Conservation (phyloP, 495 filamentous ascomycete species). For the Tuber aestivum region DNA sequence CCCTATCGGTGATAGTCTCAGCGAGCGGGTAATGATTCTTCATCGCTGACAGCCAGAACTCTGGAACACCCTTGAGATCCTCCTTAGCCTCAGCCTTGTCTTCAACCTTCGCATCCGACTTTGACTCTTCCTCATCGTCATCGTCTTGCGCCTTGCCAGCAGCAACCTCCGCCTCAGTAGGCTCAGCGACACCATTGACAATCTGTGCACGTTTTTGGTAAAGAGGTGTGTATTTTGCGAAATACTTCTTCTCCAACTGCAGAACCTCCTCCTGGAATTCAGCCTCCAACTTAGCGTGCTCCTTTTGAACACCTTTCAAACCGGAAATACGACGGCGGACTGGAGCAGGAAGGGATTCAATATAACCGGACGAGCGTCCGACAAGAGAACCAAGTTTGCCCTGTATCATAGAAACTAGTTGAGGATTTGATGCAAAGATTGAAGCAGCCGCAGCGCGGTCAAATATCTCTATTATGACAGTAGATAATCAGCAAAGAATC, state of each 20-base stretch:
- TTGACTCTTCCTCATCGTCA: constrained; percentile 54
- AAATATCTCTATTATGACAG: constrained; percentile 64
- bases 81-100: constrained; percentile 49
- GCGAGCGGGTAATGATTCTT: constrained; percentile 96
- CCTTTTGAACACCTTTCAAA: constrained; percentile 96
- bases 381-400: constrained; percentile 89
- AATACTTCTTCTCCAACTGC: constrained; percentile 98
- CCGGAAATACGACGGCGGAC: constrained; percentile 92
- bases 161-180: constrained; percentile 75
- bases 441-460: constrained; percentile 80
- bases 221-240: constrained; percentile 94
- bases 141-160: constrained; percentile 77
- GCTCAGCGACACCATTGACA: constrained; percentile 81
- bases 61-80: constrained; percentile 71
- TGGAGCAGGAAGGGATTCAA: constrained; percentile 81
- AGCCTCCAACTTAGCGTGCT: constrained; percentile 94
- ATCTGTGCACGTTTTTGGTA: constrained; percentile 93
- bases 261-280: constrained; percentile 98
- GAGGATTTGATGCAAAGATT: constrained; percentile 89
- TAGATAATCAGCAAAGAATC: constrained; percentile 21
- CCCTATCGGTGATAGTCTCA: constrained; percentile 95
- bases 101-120: constrained; percentile 50
- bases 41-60: constrained; percentile 99
- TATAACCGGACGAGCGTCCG: constrained; percentile 92
- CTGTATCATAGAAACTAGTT: constrained; percentile 92